phyloP scores from a whole-genome alignment of 495 filamentous ascomycete species.

The Hypoxylon fuscum region DNA sequence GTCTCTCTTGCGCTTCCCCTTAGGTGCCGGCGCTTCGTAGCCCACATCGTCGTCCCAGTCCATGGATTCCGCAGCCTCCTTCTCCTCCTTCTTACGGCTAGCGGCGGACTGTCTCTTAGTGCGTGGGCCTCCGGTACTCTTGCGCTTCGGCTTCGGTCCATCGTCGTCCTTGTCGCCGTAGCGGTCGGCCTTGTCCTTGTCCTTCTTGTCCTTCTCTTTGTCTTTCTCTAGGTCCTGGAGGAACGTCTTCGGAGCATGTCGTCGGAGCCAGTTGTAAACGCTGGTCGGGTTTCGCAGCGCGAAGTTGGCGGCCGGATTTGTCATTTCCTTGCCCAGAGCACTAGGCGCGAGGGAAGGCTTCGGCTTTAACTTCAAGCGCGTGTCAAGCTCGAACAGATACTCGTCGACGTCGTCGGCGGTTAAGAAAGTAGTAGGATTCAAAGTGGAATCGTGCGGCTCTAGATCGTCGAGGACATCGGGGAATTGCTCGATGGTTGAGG shows the following conservation, averaged over 20 bases:
- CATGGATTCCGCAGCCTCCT: conserved; percentile 48
- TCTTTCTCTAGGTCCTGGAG: conserved; percentile 77
- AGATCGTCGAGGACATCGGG: conserved; percentile 54
- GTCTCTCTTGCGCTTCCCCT: conserved; percentile 63
- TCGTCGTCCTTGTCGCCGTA: conserved; percentile 47
- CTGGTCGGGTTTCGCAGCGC: conserved; percentile 80
- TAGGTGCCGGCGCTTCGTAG: conserved; percentile 50
- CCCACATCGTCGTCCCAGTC: conserved; percentile 57
- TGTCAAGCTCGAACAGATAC: conserved; percentile 76
- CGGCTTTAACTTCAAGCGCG: conserved; percentile 61
- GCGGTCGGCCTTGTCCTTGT: conserved; percentile 37
- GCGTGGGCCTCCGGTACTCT: conserved; percentile 38
- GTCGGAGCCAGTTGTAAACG: conserved; percentile 89
- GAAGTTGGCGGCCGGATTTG: conserved; percentile 56
- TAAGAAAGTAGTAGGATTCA: conserved; percentile 66
- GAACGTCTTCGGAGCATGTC: conserved; percentile 83
- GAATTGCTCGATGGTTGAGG: conserved; percentile 49
- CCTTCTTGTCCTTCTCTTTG: conserved; percentile 65
- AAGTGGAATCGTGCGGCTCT: conserved; percentile 48
- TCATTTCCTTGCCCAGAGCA: conserved; percentile 57
- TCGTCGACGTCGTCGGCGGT: conserved; percentile 82
- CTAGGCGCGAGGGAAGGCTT: conserved; percentile 55
- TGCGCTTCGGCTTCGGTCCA: conserved; percentile 44
- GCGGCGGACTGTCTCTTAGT: conserved; percentile 39
- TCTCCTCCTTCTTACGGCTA: conserved; percentile 47